Evolutionary conservation across 352 stramenopile genomes (phyloP).

Genomic region (Phytophthora crassamura): DNA sequence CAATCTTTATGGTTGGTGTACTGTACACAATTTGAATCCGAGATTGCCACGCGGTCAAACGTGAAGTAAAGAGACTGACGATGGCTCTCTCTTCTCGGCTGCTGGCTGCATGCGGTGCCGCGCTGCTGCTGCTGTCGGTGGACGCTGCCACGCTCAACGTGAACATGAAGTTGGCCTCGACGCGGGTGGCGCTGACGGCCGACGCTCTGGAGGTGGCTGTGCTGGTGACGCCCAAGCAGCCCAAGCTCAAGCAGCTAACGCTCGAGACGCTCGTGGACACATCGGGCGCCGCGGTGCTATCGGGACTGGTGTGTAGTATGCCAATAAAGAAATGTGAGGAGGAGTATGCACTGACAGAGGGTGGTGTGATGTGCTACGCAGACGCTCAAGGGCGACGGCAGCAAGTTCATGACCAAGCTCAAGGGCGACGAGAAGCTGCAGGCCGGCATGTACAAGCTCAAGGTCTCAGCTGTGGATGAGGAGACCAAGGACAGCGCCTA

Average conservation of each 20-base stretch:
- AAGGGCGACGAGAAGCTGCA: slow-evolving; percentile 50
- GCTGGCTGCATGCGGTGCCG: slow-evolving; percentile 30
- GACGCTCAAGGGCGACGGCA: slow-evolving; percentile 70
- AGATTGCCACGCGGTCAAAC: slow-evolving; percentile 38
- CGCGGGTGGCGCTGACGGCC: slow-evolving; percentile 52
- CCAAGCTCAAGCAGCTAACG: slow-evolving; percentile 58
- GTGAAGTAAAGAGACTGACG: slow-evolving; percentile 22
- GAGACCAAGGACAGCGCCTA: slow-evolving; percentile 54
- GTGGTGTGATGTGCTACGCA: slow-evolving; percentile 18
- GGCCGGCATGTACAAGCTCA: slow-evolving; percentile 85
- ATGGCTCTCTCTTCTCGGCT: slow-evolving; percentile 34
- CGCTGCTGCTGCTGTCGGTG: slow-evolving; percentile 36
- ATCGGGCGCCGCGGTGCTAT: slow-evolving; percentile 57
- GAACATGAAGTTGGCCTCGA: slow-evolving; percentile 50
- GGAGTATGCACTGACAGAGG: not conserved
- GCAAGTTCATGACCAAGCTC: slow-evolving; percentile 61
- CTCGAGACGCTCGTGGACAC: slow-evolving; percentile 80
- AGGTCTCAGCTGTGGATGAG: slow-evolving; percentile 56
- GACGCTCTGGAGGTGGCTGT: slow-evolving; percentile 61
- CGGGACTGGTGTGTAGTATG: slow-evolving; percentile 53
- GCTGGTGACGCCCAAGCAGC: slow-evolving; percentile 59
- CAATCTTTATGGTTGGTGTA: not conserved
- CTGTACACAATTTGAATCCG: no score
- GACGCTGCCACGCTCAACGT: slow-evolving; percentile 43
- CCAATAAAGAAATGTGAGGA: not conserved